Base-by-base conservation (phyloP, 2,329 filamentous ascomycete genomes). In the Clonostachys rosea region DNA sequence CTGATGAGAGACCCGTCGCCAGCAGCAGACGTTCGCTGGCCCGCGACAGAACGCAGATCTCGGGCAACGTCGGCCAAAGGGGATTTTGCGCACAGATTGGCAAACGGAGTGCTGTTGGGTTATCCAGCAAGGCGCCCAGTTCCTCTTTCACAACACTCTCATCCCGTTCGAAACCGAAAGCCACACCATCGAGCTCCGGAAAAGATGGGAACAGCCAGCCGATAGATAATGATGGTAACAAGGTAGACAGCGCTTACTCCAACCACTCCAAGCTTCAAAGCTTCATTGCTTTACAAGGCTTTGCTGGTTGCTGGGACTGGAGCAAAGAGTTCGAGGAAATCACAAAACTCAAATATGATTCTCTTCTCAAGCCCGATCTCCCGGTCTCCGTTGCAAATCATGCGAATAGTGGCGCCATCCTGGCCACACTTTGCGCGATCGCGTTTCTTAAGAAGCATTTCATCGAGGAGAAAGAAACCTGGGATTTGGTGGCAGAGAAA, bases 401-500 rank as follows among this genome's bases (percentile, higher is more conserved):
- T 1, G 44, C 48, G 3, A 45, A 49, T 10, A 30, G 24, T 30
- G 47, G 50, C 0, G 44, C 53, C 5, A 47, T 61, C 5, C 34
- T 63, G 6, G 61, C 59, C 5, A 66, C 66, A 6, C 45, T 58
- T 2, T 63, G 59, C 37, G 60, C 54, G 1, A 52, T 66, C 3
- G 48, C 55, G 3, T 67, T 53, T 40, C 51, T 87, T 50, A 71
- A 79, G 56, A 59, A 45, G 37, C 71, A 67, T 46, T 54, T 79
- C 49, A 53, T 34, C 0, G 62, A 52, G 0, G 67, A 78, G 44
- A 64, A 68, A 57, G 83, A 81, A 3, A 70, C 71, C 6, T 88
- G 83, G 83, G 82, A 84, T 50, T 68, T 87, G 68, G 63, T 87
- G 37, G 79, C 75, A n/a, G 74, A 76, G 9, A 86, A 86, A 68